These are phyloP conservation scores for Mycena latifolia DNA, from an alignment of 768 basidiomycete genomes.

Conservation along the genomic window DNA sequence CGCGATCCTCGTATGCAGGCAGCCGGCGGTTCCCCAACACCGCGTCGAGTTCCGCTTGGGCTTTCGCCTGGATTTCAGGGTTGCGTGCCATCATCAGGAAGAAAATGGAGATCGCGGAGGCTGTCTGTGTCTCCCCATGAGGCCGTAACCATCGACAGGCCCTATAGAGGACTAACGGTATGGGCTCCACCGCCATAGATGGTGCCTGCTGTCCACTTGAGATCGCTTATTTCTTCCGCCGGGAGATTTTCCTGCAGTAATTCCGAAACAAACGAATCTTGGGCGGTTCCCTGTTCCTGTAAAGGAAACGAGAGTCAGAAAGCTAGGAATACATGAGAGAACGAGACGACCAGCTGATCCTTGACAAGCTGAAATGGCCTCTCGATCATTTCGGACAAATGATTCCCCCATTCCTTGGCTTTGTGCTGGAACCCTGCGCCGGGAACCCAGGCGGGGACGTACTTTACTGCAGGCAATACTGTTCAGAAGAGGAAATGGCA, in stretches of 20 bases:
- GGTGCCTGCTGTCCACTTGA: slow-evolving; percentile 29
- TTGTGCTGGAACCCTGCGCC: slow-evolving; percentile 54
- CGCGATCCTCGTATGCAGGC: slow-evolving; percentile 31
- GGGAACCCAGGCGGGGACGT: slow-evolving; percentile 57
- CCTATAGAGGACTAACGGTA: slow-evolving; percentile 9
- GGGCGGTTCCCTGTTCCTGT: slow-evolving; percentile 10
- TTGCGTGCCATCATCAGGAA: slow-evolving; percentile 43
- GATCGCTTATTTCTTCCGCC: slow-evolving; percentile 8
- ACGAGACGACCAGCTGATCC: slow-evolving; percentile 39
- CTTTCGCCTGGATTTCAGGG: slow-evolving; percentile 42
- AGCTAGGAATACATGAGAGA: neutral
- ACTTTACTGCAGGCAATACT: slow-evolving; percentile 42
- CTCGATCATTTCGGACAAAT: slow-evolving; percentile 46
- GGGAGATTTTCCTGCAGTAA: slow-evolving; percentile 5
- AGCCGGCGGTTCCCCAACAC: slow-evolving; percentile 2
- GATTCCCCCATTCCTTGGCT: slow-evolving; percentile 49
- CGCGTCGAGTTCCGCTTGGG: slow-evolving; percentile 44
- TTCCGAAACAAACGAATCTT: slow-evolving; percentile 22
- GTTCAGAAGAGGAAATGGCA: neutral
- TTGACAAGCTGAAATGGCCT: slow-evolving; percentile 46
- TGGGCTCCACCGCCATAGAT: slow-evolving; percentile 41
- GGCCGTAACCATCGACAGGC: neutral
- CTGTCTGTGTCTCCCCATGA: slow-evolving; percentile 29
- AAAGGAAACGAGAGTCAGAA: neutral
- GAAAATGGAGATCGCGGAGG: slow-evolving; percentile 37